Conservation (phyloP, 1,139 yeast genomes). For the Geotrichum bryndzae region DNA sequence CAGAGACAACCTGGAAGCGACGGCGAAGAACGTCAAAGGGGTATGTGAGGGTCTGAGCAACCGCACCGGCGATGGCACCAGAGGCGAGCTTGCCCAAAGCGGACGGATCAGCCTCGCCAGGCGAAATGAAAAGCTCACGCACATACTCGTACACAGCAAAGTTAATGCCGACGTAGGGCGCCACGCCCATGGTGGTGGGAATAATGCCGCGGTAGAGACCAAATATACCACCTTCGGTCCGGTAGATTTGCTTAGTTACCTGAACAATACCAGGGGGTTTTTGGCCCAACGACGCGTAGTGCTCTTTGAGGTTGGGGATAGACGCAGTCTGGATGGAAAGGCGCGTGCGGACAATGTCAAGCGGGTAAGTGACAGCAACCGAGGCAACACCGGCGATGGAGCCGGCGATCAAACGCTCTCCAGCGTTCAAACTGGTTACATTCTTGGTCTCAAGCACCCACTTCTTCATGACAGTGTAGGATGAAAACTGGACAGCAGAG, state of each 20-base stretch:
- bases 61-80: conserved; percentile 87
- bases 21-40: conserved; percentile 87
- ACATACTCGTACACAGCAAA: conserved; percentile 83
- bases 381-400: conserved; percentile 76
- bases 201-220: conserved; percentile 80
- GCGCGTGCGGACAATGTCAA: conserved; percentile 86
- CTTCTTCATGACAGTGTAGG: conserved; percentile 67
- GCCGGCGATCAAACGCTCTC: conserved; percentile 68
- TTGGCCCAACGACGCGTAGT: conserved; percentile 32
- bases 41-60: conserved; percentile 73
- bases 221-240: conserved; percentile 70
- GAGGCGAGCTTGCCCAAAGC: conserved; percentile 58
- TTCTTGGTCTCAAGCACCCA: conserved; percentile 6
- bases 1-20: conserved; percentile 82
- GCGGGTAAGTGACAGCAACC: conserved; percentile 81
- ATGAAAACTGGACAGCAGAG: conserved; percentile 89
- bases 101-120: conserved; percentile 32
- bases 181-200: conserved; percentile 90
- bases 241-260: conserved; percentile 54
- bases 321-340: conserved; percentile 85
- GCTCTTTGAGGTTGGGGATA: conserved; percentile 46
- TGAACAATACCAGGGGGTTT: conserved; percentile 62
- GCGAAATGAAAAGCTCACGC: conserved; percentile 47
- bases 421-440: conserved; percentile 36
- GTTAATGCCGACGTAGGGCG: conserved; percentile 91